Conservation (phyloP, 2,329 filamentous ascomycete species). For the Claviceps pusilla region DNA sequence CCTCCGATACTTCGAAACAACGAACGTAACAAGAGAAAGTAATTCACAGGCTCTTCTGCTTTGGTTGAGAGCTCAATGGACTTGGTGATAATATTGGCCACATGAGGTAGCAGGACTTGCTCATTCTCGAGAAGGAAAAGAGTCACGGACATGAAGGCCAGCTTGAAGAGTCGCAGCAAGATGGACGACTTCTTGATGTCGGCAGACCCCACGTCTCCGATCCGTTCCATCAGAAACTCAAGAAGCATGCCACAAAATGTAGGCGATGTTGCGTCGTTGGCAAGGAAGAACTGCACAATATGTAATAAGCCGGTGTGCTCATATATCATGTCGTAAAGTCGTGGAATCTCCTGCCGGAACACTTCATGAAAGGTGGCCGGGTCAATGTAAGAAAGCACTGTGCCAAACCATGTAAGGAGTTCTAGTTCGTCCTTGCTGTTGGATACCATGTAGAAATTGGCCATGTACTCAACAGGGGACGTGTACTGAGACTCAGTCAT, state of each 20-base stretch:
- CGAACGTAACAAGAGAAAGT: conserved; percentile 83
- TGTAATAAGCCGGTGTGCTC: conserved; percentile 88
- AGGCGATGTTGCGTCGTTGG: conserved; percentile 94
- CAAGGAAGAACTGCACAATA: conserved; percentile 93
- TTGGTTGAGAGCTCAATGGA: conserved; percentile 93
- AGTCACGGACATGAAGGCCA: conserved; percentile 98
- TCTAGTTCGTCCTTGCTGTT: conserved; percentile 96
- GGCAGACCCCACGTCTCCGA: conserved; percentile 83
- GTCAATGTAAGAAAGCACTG: conserved; percentile 96
- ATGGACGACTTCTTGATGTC: conserved; percentile 91
- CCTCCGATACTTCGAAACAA: conserved; percentile 94
- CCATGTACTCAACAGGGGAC: conserved; percentile 80
- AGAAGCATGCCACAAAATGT: conserved; percentile 97
- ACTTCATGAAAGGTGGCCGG: conserved; percentile 97
- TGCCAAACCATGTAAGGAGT: conserved; percentile 89
- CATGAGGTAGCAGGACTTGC: conserved; percentile 84
- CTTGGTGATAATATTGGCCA: conserved; percentile 92
- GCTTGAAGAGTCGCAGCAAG: conserved; percentile 82
- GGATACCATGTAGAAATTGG: conserved; percentile 86
- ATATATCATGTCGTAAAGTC: conserved; percentile 94
- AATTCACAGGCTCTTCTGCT: conserved; percentile 96
- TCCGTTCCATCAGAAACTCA: conserved; percentile 91
- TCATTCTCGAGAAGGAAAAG: conserved; percentile 92
- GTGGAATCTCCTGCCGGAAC: conserved; percentile 92
- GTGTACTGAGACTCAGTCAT: conserved; percentile 56